A percentile compares a stretch with the other conserved stretches of the same genome.
phyloP scores from a whole-genome alignment of 2,329 filamentous ascomycete species.

The Cercospora sesami region DNA sequence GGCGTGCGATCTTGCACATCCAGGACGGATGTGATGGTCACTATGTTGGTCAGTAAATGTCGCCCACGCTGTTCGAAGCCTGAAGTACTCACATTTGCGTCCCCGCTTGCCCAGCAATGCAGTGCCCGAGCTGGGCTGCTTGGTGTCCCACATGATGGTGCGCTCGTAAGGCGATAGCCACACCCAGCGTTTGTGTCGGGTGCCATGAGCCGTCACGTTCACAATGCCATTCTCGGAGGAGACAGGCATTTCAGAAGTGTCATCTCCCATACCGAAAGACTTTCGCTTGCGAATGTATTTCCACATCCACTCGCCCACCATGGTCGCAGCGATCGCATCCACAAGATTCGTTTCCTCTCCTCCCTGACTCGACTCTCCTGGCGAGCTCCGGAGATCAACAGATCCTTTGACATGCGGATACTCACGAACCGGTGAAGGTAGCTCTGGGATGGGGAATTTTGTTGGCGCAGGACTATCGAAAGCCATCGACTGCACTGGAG shows the following conservation, averaged over 20 bases:
- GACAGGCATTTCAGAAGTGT: slow-evolving; percentile 49
- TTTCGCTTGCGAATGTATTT: slow-evolving; percentile 86
- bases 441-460: slow-evolving; percentile 38
- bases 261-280: slow-evolving; percentile 77
- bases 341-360: slow-evolving; percentile 66
- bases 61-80: background rate
- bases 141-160: slow-evolving; percentile 96
- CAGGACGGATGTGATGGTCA: slow-evolving; percentile 91
- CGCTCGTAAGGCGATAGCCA: slow-evolving; percentile 97
- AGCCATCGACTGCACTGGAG: slow-evolving; percentile 40
- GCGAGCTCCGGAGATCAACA: slow-evolving; percentile 25
- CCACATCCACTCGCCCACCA: slow-evolving; percentile 98
- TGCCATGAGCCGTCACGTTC: slow-evolving; percentile 65
- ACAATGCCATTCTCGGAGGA: slow-evolving; percentile 60
- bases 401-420: slow-evolving; percentile 29
- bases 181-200: slow-evolving; percentile 91
- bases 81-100: slow-evolving; percentile 74
- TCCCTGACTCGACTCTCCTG: slow-evolving; percentile 19
- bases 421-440: slow-evolving; percentile 34
- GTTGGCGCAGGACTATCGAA: slow-evolving; percentile 38
- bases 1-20: slow-evolving; percentile 95
- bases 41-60: slow-evolving; percentile 51
- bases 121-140: slow-evolving; percentile 84
- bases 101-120: slow-evolving; percentile 92
- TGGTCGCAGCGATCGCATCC: slow-evolving; percentile 94